A percentile compares a stretch with the other conserved stretches of the same genome.
Evolutionary conservation across 2,329 filamentous ascomycete genomes (phyloP).

Genomic region (Reticulascus tulasneorum): DNA sequence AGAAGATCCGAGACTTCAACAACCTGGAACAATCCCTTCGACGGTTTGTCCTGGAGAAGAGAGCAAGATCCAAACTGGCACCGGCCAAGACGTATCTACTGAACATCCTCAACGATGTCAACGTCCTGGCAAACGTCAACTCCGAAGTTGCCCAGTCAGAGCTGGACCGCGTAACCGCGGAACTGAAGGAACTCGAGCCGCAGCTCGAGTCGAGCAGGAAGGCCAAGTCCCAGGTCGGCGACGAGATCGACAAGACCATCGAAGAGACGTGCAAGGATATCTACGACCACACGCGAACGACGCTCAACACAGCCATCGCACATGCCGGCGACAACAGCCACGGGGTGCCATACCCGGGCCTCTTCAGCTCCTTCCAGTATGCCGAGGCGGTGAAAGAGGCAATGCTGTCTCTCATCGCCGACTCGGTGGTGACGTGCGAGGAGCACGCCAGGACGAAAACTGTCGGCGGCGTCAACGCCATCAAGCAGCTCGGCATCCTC

Average conservation of each 20-base stretch:
- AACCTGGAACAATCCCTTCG: slow-evolving; percentile 83
- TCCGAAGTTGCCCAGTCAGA: slow-evolving; percentile 81
- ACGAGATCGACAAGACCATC: slow-evolving; percentile 75
- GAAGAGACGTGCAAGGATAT: slow-evolving; percentile 82
- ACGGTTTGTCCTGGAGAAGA: slow-evolving; percentile 92
- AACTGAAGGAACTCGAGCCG: slow-evolving; percentile 79
- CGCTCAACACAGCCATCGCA: slow-evolving; percentile 70
- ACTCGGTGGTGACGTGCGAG: slow-evolving; percentile 75
- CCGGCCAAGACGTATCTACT: slow-evolving; percentile 93
- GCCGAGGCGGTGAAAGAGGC: slow-evolving; percentile 89
- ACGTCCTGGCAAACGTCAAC: slow-evolving; percentile 81
- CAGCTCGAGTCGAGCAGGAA: slow-evolving; percentile 79
- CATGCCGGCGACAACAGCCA: slow-evolving; percentile 74
- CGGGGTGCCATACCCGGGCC: slow-evolving; percentile 79
- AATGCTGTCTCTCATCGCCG: slow-evolving; percentile 84
- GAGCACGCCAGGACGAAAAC: slow-evolving; percentile 78
- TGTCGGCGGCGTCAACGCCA: slow-evolving; percentile 74
- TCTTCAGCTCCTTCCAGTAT: slow-evolving; percentile 83
- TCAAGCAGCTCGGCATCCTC: slow-evolving; percentile 82
- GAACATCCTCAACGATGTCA: slow-evolving; percentile 86
- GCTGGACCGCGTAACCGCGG: slow-evolving; percentile 74
- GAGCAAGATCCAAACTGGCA: slow-evolving; percentile 89
- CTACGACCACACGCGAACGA: slow-evolving; percentile 76
- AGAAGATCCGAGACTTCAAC: slow-evolving; percentile 86
- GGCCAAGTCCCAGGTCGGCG: slow-evolving; percentile 73